Evolutionary conservation across 306 rosid genomes (phyloP), one percentile per base, ranked within the genome.

Genomic region (Styphnolobium japonicum): DNA sequence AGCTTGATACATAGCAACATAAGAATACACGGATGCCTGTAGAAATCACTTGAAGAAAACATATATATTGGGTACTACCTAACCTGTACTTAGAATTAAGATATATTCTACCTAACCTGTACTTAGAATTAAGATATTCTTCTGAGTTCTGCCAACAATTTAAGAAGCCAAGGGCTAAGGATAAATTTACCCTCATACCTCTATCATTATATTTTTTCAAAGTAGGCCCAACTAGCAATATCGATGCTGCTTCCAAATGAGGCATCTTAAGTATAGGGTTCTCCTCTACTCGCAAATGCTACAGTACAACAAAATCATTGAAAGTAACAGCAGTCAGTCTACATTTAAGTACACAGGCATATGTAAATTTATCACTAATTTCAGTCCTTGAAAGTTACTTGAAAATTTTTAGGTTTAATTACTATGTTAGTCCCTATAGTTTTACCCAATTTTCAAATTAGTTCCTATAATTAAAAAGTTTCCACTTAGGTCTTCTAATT

Each of bases 221-320:
- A 42, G 98, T 93, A 80, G 99, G 94, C 40, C 99, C 99, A 77
- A 89, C 94, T 25, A 96, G 95, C 88, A 96, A 89, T 82, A 96
- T 88, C 40, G 97, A 93, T 52, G 99, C 99, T 49, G 99, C 99
- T 93, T 89, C 97, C 73, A 93, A 61, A 89, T 96, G 96, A 75
- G 88, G 87, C 93, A 91, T 93, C 88, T 93, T 93, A 65, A 93
- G 92, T 81, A 96, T 89, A 53, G 99, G 99, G 60, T 96, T 96
- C 88, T 96, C 98, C 90, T 96, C 99, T 77, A 96, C 86, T 76
- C 98, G 92, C 78, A 96, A 93, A 88, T 96, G 99, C 99, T 95
- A 86, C 85, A 84, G 34, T 61, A 57, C 4, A 81, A 83, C 22
- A 67, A 76, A 74, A 81, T 71, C 75, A 77, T 60, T 57, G 63